These are phyloP conservation scores for Quercus robur DNA, from an alignment of 306 rosid species.

Conservation along the genomic window DNA sequence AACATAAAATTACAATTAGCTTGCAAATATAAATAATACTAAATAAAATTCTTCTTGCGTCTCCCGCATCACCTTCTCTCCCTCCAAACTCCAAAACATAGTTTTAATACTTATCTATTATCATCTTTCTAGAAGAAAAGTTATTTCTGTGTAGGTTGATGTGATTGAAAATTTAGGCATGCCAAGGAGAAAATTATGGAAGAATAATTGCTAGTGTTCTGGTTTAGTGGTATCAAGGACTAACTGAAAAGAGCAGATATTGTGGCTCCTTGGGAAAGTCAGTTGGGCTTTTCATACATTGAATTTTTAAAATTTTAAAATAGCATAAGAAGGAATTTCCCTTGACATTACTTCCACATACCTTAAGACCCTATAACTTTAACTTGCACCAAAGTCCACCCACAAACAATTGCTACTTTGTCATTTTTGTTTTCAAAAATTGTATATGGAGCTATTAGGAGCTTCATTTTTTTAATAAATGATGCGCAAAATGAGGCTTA, in stretches of 20 bases:
- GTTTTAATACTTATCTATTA: neutral
- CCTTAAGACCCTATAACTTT: neutral
- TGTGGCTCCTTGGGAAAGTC: neutral
- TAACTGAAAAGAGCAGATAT: neutral
- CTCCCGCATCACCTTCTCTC: too few relatives aligned
- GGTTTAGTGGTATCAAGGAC: neutral
- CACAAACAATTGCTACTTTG: neutral
- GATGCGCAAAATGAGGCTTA: neutral
- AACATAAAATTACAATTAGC: too few relatives aligned
- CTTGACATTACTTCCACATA: constrained; percentile 2
- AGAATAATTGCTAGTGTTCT: neutral
- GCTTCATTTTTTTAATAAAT: neutral
- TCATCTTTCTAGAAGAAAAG: neutral
- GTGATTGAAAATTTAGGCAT: neutral
- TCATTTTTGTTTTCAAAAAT: neutral
- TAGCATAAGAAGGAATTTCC: neutral
- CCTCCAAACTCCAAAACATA: too few relatives aligned
- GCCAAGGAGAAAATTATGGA: neutral
- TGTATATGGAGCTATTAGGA: neutral
- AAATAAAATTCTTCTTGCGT: too few relatives aligned
- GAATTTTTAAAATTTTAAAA: neutral
- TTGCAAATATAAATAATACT: too few relatives aligned
- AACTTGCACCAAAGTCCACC: neutral
- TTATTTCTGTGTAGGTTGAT: neutral
- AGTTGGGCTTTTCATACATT: neutral